Evolutionary conservation across 2,329 filamentous ascomycete species (phyloP).

Genomic region (Stenocarpella maydis): DNA sequence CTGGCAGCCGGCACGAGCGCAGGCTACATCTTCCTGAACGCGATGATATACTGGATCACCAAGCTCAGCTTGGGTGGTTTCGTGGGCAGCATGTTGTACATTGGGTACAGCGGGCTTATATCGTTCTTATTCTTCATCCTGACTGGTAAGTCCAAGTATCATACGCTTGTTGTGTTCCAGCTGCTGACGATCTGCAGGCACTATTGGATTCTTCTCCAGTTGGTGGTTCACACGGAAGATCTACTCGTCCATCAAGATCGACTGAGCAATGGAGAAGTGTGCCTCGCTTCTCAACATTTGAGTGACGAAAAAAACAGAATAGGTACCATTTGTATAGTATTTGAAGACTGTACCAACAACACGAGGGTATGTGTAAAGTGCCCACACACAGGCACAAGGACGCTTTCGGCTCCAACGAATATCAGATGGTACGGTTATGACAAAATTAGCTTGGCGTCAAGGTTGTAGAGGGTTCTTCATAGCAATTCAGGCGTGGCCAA

Average conservation of each 20-base stretch:
- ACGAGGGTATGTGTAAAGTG: not conserved
- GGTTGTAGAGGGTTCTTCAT: constrained; percentile 8
- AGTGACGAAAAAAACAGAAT: not conserved
- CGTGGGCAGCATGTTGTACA: constrained; percentile 87
- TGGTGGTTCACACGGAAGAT: constrained; percentile 96
- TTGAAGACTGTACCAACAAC: constrained; percentile 33
- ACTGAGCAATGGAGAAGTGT: constrained; percentile 58
- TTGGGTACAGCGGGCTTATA: constrained; percentile 90
- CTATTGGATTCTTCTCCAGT: constrained; percentile 94
- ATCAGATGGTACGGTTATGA: not conserved
- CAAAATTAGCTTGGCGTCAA: constrained; percentile 16
- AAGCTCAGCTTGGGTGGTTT: constrained; percentile 86
- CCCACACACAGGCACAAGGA: not conserved
- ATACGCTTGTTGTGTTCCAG: not conserved
- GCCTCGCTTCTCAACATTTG: not conserved
- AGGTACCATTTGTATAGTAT: constrained; percentile 35
- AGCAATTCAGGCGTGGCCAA: constrained; percentile 12
- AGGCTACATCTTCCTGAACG: constrained; percentile 90
- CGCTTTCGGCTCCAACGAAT: constrained; percentile 7
- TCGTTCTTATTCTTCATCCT: constrained; percentile 93
- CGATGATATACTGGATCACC: constrained; percentile 88
- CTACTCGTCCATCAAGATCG: constrained; percentile 97
- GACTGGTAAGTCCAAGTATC: constrained; percentile 73
- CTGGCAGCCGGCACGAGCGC: constrained; percentile 90
- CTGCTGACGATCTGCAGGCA: constrained; percentile 63